Conservation (phyloP, 2,329 filamentous ascomycete genomes). For the Fusarium torulosum region DNA sequence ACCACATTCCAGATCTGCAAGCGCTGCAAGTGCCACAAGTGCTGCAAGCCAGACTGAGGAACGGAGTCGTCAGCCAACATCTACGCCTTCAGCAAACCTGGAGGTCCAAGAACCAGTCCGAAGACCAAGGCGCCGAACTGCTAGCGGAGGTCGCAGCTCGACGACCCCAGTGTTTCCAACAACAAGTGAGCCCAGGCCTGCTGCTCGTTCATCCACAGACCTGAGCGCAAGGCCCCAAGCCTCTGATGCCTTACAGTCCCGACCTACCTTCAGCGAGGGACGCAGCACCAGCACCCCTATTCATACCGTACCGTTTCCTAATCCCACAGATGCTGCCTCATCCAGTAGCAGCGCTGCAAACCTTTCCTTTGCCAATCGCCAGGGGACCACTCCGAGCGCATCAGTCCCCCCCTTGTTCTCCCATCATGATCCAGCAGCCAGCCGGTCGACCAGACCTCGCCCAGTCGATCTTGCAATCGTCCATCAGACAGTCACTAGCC, state of each 20-base stretch:
- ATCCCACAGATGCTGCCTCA: constrained; percentile 41
- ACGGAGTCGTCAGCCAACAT: constrained; percentile 63
- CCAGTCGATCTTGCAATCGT: constrained; percentile 58
- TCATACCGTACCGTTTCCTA: constrained; percentile 45
- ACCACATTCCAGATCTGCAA: constrained; percentile 61
- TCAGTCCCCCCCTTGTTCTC: constrained; percentile 18
- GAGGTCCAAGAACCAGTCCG: constrained; percentile 50
- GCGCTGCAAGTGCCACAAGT: constrained; percentile 57
- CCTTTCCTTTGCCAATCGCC: constrained; percentile 56
- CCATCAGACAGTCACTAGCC: constrained; percentile 51
- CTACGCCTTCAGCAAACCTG: constrained; percentile 46
- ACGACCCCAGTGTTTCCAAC: constrained; percentile 62
- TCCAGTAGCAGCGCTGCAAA: constrained; percentile 37
- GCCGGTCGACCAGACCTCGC: constrained; percentile 47
- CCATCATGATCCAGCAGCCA: constrained; percentile 41
- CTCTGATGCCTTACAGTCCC: constrained; percentile 53
- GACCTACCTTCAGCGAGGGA: constrained; percentile 58
- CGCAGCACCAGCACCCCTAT: constrained; percentile 58
- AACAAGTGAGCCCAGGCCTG: constrained; percentile 60
- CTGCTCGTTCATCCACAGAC: constrained; percentile 75
- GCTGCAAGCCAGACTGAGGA: constrained; percentile 60
- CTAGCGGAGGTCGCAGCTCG: constrained; percentile 67
- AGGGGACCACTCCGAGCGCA: constrained; percentile 40
- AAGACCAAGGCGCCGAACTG: constrained; percentile 61
- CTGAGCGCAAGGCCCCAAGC: constrained; percentile 61